These are phyloP conservation scores for Orbilia brochopaga DNA, from an alignment of 2,329 filamentous ascomycete genomes.

Conservation along the genomic window DNA sequence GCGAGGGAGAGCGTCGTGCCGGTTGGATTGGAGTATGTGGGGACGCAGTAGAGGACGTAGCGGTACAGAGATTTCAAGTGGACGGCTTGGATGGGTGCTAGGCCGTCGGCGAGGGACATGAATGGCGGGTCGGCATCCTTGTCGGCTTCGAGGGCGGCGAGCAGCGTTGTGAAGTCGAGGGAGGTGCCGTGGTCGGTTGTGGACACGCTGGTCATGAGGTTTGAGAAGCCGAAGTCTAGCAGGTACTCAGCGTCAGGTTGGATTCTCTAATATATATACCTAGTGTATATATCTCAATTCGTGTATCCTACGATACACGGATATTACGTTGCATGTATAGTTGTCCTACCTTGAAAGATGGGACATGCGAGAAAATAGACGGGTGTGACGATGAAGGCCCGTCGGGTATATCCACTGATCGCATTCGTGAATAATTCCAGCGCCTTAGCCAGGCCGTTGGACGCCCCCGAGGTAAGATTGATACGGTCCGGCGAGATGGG, in stretches of 20 bases:
- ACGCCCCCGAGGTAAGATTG: slow-evolving; percentile 53
- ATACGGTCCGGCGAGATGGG: slow-evolving; percentile 49
- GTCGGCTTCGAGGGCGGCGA: slow-evolving; percentile 87
- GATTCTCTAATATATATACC: neutral
- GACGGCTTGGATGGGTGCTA: slow-evolving; percentile 25
- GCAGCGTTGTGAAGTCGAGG: slow-evolving; percentile 92
- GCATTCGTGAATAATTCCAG: slow-evolving; percentile 53
- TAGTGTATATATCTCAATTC: no score
- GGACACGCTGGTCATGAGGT: slow-evolving; percentile 39
- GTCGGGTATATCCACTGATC: slow-evolving; percentile 52
- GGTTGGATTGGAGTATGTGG: slow-evolving; percentile 87
- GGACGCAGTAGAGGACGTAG: slow-evolving; percentile 85
- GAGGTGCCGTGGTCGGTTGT: slow-evolving; percentile 84
- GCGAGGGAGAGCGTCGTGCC: slow-evolving; percentile 77
- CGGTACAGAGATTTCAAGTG: slow-evolving; percentile 68
- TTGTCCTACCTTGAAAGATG: slow-evolving; percentile 54
- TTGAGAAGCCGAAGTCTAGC: slow-evolving; percentile 44
- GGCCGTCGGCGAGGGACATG: slow-evolving; percentile 6
- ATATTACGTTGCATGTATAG: no score
- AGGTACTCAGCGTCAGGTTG: neutral
- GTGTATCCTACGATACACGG: no score
- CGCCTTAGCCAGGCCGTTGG: slow-evolving; percentile 51
- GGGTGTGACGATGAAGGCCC: slow-evolving; percentile 54
- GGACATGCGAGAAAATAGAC: slow-evolving; percentile 54
- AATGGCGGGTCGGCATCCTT: slow-evolving; percentile 58